Evolutionary conservation across 225 moss, liverwort and hornwort species (phyloP).

Genomic region (Lunularia cruciata): DNA sequence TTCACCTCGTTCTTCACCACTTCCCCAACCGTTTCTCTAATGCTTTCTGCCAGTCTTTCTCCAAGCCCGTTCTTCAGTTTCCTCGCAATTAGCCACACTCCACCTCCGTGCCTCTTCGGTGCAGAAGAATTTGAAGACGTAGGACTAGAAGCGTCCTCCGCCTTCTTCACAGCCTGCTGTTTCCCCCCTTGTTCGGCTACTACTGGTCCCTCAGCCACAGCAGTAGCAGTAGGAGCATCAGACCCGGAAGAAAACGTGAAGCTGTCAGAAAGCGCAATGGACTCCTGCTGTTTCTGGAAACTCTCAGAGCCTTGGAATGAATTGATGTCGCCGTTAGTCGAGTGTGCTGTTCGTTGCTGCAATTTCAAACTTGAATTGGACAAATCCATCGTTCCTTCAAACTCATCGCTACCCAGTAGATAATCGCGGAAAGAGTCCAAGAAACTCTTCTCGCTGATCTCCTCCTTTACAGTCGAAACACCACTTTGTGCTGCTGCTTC

Average conservation of each 20-base stretch:
- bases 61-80: slow-evolving; percentile 35
- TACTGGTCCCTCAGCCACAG: not conserved
- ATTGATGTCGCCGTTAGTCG: not conserved
- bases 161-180: slow-evolving; percentile 8
- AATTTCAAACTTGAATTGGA: not conserved
- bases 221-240: not conserved
- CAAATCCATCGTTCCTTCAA: slow-evolving; percentile 12
- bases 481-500: not conserved
- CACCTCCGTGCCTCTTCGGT: slow-evolving; percentile 7
- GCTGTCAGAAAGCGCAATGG: not conserved
- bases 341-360: not conserved
- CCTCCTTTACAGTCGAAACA: slow-evolving; percentile 3
- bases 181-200: not conserved
- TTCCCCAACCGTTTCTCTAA: slow-evolving; percentile 26
- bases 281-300: slow-evolving; percentile 13
- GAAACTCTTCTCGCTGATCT: slow-evolving; percentile 9
- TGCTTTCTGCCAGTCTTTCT: slow-evolving; percentile 31
- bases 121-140: not conserved
- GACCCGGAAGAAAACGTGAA: not conserved
- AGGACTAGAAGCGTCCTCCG: not conserved
- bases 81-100: slow-evolving; percentile 34
- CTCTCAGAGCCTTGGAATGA: slow-evolving; percentile 17
- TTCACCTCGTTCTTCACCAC: slow-evolving; percentile 5
- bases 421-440: slow-evolving; percentile 16
- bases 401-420: slow-evolving; percentile 20